phyloP scores from a whole-genome alignment of 2,329 filamentous ascomycete species.

The Chrysoporthe austroafricana region DNA sequence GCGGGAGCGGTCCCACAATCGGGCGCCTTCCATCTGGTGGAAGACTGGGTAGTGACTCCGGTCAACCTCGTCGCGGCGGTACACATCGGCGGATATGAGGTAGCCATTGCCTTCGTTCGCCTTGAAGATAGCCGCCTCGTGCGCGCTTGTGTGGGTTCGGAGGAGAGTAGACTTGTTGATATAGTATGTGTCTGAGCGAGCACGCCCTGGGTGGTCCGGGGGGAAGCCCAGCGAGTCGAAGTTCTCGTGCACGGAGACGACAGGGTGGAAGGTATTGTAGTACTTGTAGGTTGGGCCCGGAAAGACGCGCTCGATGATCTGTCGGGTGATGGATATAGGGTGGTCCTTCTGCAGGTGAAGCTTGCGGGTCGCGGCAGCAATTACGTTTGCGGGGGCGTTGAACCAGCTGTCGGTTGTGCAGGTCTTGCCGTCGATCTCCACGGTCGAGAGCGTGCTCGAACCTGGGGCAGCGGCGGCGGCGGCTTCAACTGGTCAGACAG shows the following conservation, averaged over 20 bases:
- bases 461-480: constrained; percentile 9
- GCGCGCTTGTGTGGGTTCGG: constrained; percentile 91
- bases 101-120: constrained; percentile 76
- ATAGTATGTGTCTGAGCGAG: constrained; percentile 92
- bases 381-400: constrained; percentile 78
- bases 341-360: constrained; percentile 93
- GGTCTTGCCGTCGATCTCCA: constrained; percentile 64
- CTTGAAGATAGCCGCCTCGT: constrained; percentile 83
- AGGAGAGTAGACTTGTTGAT: constrained; percentile 82
- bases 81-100: constrained; percentile 92
- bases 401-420: constrained; percentile 80
- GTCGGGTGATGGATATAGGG: constrained; percentile 85
- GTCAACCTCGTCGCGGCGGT: constrained; percentile 92
- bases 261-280: constrained; percentile 78
- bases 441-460: constrained; percentile 34
- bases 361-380: constrained; percentile 72
- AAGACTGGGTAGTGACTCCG: constrained; percentile 95
- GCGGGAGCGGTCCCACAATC: constrained; percentile 78
- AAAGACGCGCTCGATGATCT: constrained; percentile 91
- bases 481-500: constrained; percentile 32
- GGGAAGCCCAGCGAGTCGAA: constrained; percentile 98
- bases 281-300: constrained; percentile 72
- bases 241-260: constrained; percentile 85
- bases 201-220: constrained; percentile 82
- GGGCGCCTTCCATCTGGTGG: constrained; percentile 97